These are phyloP conservation scores for Backusella australiensis DNA, from an alignment of 192 early-diverging fungal genomes.

Conservation along the genomic window DNA sequence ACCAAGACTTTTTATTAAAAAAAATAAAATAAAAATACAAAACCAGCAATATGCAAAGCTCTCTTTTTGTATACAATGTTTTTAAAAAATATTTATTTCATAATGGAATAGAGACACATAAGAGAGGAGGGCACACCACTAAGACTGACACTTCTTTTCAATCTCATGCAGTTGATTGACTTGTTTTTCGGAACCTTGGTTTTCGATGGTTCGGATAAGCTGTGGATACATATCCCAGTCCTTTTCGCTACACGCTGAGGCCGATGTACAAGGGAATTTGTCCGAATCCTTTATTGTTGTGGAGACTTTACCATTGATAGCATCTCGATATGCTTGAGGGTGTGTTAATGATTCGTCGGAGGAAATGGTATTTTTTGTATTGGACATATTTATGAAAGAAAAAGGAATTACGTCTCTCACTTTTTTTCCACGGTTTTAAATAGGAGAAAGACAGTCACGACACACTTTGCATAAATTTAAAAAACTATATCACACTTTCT, in stretches of 20 bases:
- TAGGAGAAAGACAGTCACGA: background rate
- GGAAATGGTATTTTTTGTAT: background rate
- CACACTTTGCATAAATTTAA: background rate
- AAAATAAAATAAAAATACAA: too few relatives aligned
- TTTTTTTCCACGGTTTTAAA: background rate
- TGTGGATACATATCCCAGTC: background rate
- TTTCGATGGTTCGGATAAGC: background rate
- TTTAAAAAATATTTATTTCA: background rate
- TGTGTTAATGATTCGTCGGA: background rate
- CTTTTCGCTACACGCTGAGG: background rate
- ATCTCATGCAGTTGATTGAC: background rate
- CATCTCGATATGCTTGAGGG: background rate
- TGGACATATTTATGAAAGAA: background rate
- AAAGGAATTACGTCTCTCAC: background rate
- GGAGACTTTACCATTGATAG: background rate
- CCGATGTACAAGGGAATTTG: background rate
- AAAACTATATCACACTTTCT: too few relatives aligned
- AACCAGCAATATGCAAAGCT: too few relatives aligned
- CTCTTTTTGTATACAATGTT: too few relatives aligned
- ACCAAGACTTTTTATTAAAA: background rate
- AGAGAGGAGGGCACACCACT: background rate
- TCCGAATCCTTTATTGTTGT: background rate
- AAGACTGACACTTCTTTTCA: slow-evolving; percentile 1
- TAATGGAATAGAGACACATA: background rate
- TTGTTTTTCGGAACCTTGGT: background rate